These are phyloP conservation scores for Sclerotinia trifoliorum DNA, from an alignment of 2,329 filamentous ascomycete species.

Conservation along the genomic window DNA sequence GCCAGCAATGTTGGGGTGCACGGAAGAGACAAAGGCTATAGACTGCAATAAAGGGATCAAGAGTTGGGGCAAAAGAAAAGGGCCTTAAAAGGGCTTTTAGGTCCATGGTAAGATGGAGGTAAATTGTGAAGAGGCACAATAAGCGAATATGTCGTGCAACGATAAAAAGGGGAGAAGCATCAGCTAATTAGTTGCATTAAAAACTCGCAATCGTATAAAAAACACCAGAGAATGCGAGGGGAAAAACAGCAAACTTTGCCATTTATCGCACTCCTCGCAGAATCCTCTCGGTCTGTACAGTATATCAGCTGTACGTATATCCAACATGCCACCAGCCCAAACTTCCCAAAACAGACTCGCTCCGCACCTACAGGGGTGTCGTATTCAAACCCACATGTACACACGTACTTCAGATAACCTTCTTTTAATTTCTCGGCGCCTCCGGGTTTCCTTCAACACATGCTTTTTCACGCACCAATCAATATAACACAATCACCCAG, in stretches of 20 bases:
- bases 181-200: neutral
- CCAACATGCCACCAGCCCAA: neutral
- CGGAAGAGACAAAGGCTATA: neutral
- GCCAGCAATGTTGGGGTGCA: neutral
- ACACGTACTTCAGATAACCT: neutral
- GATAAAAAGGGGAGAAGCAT: slow-evolving; percentile 5
- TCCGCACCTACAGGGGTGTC: neutral
- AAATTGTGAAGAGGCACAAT: neutral
- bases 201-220: neutral
- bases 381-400: neutral
- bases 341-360: neutral
- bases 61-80: neutral
- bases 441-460: neutral
- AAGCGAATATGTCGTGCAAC: slow-evolving; percentile 3
- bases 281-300: too few relatives aligned
- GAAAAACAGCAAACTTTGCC: neutral
- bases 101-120: neutral
- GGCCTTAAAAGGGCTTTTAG: neutral
- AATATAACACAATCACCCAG: neutral
- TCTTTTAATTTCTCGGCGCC: neutral
- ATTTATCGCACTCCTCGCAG: neutral
- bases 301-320: neutral
- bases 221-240: neutral
- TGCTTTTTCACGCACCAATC: neutral
- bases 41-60: neutral